Percentiles rank a stretch among this genome's conserved stretches.
phyloP scores from a whole-genome alignment of 1,284 basidiomycete genomes.

The Exobasidium rhododendri region DNA sequence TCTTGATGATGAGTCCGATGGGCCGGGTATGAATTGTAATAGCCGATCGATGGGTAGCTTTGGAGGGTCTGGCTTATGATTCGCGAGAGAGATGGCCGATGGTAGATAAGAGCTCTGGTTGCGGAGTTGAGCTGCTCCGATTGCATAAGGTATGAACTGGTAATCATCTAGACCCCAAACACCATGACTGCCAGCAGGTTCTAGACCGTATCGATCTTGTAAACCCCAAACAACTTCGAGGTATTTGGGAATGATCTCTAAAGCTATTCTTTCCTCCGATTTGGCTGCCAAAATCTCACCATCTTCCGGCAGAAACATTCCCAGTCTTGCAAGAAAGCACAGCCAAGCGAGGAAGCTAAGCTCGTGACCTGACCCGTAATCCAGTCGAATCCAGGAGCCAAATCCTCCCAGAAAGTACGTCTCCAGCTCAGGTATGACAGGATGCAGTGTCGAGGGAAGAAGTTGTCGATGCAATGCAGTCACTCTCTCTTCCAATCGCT shows the following conservation, averaged over 20 bases:
- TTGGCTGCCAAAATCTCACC: slow-evolving; percentile 1
- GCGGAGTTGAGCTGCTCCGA: slow-evolving; percentile 84
- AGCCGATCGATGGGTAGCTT: not conserved
- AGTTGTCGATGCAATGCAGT: slow-evolving; percentile 17
- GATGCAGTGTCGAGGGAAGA: slow-evolving; percentile 59
- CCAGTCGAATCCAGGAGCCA: slow-evolving; percentile 84
- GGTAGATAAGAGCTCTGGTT: slow-evolving; percentile 11
- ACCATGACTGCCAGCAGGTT: slow-evolving; percentile 94
- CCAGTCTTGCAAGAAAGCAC: slow-evolving; percentile 31
- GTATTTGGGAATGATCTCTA: slow-evolving; percentile 72
- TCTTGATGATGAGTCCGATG: not conserved
- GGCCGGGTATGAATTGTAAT: slow-evolving; percentile 10
- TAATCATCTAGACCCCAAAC: slow-evolving; percentile 97
- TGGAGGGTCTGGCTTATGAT: slow-evolving; percentile 10
- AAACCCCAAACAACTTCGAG: slow-evolving; percentile 76
- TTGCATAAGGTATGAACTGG: slow-evolving; percentile 82
- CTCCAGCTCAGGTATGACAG: slow-evolving; percentile 64
- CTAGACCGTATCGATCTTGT: slow-evolving; percentile 84
- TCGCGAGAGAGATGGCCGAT: not conserved
- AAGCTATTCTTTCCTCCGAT: slow-evolving; percentile 38
- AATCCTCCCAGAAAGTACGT: slow-evolving; percentile 81
- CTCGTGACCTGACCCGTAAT: slow-evolving; percentile 97
- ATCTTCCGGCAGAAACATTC: slow-evolving; percentile 23
- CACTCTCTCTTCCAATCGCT: slow-evolving; percentile 65
- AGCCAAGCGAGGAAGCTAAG: slow-evolving; percentile 49